Percentiles rank a stretch among this genome's conserved stretches.
Conservation (phyloP, 2,329 filamentous ascomycete species). For the Chalara sp. region DNA sequence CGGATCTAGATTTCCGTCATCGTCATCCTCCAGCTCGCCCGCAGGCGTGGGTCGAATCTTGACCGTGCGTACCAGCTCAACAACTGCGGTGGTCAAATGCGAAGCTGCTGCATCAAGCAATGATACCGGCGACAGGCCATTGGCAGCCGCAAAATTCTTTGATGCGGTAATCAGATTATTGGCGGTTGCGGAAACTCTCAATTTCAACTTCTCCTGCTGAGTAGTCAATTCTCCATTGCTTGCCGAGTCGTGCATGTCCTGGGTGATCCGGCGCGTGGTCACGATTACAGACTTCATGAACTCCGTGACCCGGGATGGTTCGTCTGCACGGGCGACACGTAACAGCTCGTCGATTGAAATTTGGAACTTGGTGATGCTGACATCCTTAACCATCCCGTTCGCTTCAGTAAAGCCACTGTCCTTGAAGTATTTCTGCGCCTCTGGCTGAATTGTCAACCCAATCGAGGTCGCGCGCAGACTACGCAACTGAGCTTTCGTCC, state of each 20-base stretch:
- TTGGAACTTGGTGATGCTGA: constrained; percentile 93
- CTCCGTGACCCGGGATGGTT: constrained; percentile 69
- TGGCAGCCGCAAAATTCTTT: constrained; percentile 80
- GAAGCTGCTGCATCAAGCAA: constrained; percentile 88
- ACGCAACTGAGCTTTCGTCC: constrained; percentile 79
- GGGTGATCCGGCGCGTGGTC: constrained; percentile 76
- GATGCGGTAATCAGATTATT: constrained; percentile 94
- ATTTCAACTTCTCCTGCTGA: constrained; percentile 65
- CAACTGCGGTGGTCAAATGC: constrained; percentile 76
- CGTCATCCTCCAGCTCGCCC: constrained; percentile 71
- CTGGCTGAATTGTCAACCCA: constrained; percentile 61
- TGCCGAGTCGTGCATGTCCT: constrained; percentile 62
- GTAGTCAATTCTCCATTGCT: constrained; percentile 44
- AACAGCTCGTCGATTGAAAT: constrained; percentile 89
- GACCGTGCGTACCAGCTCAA: constrained; percentile 76
- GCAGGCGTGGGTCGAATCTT: constrained; percentile 75
- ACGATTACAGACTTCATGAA: constrained; percentile 82
- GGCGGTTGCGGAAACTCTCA: constrained; percentile 81
- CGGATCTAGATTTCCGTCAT: constrained; percentile 61
- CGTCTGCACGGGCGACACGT: constrained; percentile 65
- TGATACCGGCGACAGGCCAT: constrained; percentile 86
- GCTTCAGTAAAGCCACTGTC: constrained; percentile 63
- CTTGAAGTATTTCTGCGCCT: constrained; percentile 60
- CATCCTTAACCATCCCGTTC: constrained; percentile 77
- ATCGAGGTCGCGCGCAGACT: constrained; percentile 75